Evolutionary conservation across 139 green algal genomes (phyloP), one percentile per base, ranked within the genome.

Genomic region (Micractinium sp.): DNA sequence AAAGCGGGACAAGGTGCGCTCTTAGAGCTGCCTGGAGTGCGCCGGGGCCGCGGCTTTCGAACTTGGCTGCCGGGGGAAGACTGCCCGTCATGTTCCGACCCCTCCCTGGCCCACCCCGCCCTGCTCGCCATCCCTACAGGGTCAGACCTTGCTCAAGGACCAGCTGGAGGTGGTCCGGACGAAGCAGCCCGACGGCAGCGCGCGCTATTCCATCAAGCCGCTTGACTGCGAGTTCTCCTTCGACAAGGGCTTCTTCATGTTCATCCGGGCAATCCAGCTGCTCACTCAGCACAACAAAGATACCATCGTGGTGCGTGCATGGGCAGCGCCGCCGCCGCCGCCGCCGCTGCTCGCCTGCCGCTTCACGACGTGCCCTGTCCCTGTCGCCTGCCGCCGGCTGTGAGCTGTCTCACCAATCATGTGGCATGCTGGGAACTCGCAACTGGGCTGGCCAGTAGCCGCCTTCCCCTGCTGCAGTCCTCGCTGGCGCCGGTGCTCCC

Each of bases 221-320:
- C 92, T 98, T 22, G 92, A 97, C n/a, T 92, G 95, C 31, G 86
- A 96, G 81, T 93, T 98, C 3, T 92, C 92, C 2, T 99, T 98
- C 89, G 96, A 99, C 89, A 98, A 98, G 91, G 95, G 95, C 67
- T 78, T 90, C 63, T 93, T 87, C 78, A 84, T 99, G 15, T 98
- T 98, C 82, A 95, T 99, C 56, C 89, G 97, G 0, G 96, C 97
- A 60, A 90, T 99, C 19, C 96, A 98, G 91, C 89, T 96, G 76
- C 92, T 98, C 53, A 94, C 91, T 4, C 82, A 56, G 35, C 90
- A 95, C 82, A 98, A 97, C 86, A 94, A 96, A 20, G 96, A 95
- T 53, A 94, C 93, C 71, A 93, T 97, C 38, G 67, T 98, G 87
- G 96, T 98, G 79, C n/a, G 91, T 63, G n/a, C n/a, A n/a, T 9